These are phyloP conservation scores for Solanum etuberosum DNA, from an alignment of 257 asterid genomes.

Conservation along the genomic window DNA sequence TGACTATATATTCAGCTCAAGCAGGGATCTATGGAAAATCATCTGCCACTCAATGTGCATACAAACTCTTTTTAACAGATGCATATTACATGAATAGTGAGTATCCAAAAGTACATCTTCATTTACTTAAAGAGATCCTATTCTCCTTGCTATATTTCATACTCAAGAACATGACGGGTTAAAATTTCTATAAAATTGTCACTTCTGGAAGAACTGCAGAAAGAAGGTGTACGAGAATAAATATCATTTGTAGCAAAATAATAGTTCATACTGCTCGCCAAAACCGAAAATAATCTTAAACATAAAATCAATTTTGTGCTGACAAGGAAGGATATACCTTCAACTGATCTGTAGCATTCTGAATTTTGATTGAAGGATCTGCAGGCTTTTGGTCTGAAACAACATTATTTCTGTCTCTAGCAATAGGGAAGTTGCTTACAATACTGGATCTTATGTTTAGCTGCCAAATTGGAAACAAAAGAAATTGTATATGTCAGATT, in stretches of 20 bases:
- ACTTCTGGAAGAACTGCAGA: neutral
- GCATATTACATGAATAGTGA: neutral
- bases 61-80: neutral
- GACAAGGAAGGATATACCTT: conserved; percentile 31
- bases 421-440: conserved; percentile 19
- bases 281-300: neutral
- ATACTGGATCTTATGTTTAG: conserved; percentile 37
- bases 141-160: neutral
- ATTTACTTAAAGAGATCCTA: neutral
- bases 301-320: neutral
- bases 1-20: neutral
- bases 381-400: conserved; percentile 14
- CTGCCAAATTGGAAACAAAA: conserved; percentile 30
- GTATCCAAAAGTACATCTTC: neutral
- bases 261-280: neutral
- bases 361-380: conserved; percentile 4
- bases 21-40: neutral
- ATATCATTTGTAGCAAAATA: neutral
- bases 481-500: neutral
- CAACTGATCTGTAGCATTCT: conserved; percentile 20
- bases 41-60: neutral
- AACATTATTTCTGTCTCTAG: conserved; percentile 13
- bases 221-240: neutral
- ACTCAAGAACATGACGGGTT: neutral
- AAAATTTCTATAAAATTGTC: neutral